Base-by-base conservation (phyloP, 192 early-diverging fungal genomes). In the Coemansia sp. region DNA sequence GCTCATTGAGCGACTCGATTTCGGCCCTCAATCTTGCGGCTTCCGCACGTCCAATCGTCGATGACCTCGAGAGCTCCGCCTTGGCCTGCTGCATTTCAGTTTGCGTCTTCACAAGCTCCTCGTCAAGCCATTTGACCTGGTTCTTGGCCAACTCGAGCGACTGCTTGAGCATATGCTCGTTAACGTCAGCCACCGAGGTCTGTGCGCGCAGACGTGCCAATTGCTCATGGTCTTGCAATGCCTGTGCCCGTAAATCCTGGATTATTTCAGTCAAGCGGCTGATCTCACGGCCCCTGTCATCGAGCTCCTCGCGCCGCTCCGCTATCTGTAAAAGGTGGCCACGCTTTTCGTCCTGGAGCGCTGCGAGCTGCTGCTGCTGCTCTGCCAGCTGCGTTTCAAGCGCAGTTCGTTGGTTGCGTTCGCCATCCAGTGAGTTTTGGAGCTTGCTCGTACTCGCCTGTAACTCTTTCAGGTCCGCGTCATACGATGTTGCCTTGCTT, bases 41-140 rank as follows among this genome's bases (percentile, higher is more conserved):
- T 60, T 88, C 87, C 9, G 85, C 75, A n/a, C 52, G 44, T 0
- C 74, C 67, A 0, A 72, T 60, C 4, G 76, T 62, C 4, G 66
- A 34, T 6, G 64, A 35, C 1, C 76, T 55, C 16, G 72, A 72
- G 15, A 75, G 58, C 62, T 83, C 81, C 1, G 72, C 45, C 45
- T 67, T 66, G 9, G 76, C 73, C 60, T 68, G 65, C 72, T 83
- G 81, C 72, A 78, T 59, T 60, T 78, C 71, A 1, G 72, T 52
- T 44, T 83, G 81, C 38, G 81, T 70, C 44, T 69, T 71, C 33
- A 73, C 74, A 56, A 92, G 70, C 63, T 94, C 91, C n/a, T 79
- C 77, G 71, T 86, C 90, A 20, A 88, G 66, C 92, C 90, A 94
- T 11, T 86, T 81, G 24, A 75, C 78, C 61, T 87, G 85, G 64